Evolutionary conservation across 208 protist genomes (phyloP).

Genomic region (Acanthamoeba sp.): DNA sequence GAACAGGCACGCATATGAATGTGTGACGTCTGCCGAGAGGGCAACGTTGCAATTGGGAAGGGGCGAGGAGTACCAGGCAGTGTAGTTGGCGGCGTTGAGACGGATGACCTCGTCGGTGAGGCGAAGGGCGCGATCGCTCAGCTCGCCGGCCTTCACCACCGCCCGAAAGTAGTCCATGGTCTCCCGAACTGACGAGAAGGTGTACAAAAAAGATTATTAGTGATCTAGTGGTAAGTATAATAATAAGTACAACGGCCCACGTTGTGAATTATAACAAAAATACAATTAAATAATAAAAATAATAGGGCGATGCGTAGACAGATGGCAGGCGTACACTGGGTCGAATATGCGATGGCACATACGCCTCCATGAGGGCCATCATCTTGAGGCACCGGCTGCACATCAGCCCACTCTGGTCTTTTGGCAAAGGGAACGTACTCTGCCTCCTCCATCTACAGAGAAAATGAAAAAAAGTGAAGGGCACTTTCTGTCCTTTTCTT

Average conservation of each 20-base stretch:
- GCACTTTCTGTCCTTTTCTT: not conserved
- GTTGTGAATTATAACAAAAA: too few relatives aligned
- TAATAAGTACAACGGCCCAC: not conserved
- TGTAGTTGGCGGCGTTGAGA: constrained; percentile 94
- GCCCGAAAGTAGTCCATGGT: constrained; percentile 91
- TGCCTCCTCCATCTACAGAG: not conserved
- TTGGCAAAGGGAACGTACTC: constrained; percentile 69
- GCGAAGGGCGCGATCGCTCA: constrained; percentile 84
- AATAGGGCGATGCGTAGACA: not conserved
- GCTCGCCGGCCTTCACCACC: constrained; percentile 85
- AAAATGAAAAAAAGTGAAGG: not conserved
- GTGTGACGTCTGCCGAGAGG: not conserved
- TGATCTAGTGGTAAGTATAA: not conserved
- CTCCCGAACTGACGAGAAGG: constrained; percentile 80
- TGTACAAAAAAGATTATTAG: constrained; percentile 13
- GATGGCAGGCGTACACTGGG: constrained; percentile 78
- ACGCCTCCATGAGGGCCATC: constrained; percentile 88
- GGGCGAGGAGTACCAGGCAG: constrained; percentile 87
- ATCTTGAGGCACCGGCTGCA: constrained; percentile 89
- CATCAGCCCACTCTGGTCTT: constrained; percentile 86
- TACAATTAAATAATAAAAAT: too few relatives aligned
- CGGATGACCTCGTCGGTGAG: constrained; percentile 90
- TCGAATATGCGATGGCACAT: constrained; percentile 89
- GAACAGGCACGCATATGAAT: not conserved
- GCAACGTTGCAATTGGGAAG: not conserved